Evolutionary conservation across 805 yeast genomes (phyloP), one percentile per base, ranked within the genome.

Genomic region (Starmerella potacharoeniae): DNA sequence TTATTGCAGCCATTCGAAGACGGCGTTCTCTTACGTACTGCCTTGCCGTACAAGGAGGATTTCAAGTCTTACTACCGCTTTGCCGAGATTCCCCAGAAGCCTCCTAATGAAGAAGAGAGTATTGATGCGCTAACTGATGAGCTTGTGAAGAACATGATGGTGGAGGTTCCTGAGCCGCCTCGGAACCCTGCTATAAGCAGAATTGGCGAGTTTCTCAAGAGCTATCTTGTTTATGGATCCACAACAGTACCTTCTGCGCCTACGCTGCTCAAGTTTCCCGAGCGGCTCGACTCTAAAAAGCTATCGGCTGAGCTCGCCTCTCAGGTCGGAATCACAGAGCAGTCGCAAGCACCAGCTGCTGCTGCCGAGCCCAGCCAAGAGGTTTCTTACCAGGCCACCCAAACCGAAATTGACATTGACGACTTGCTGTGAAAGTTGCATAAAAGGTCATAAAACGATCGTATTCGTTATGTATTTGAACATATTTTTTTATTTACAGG

Each of bases 31-130:
- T 29, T 58, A 35, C 53, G 53, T 43, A 46, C 60, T 0, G 56
- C 57, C 0, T 52, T 62, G 36, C 65, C 66, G 8, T 61, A 62
- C 48, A 40, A 43, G 9, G 58, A 62, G 31, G 66, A 64, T 28
- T 50, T 31, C 42, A 46, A 47, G 22, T 34, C 49, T 9, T 52
- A 44, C 41, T 60, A 60, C 49, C 31, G 52, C 10, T 59, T 58
- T 34, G 35, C 50, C 14, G 52, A 51, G 34, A 49, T 36, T 16
- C 55, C 49, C 29, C 31, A 17, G 17, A 54, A 51, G 17, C 58
- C 60, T 1, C 28, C 35, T 9, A 43, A 17, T 0, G 59, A 22
- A 3, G 55, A 55, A 16, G 48, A 43, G 30, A 55, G 40, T 6
- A 52, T 59, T 36, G 58, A 55, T 11, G 53, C 35, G 4, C 30